Evolutionary conservation across 768 basidiomycete species (phyloP), one percentile per base, ranked within the genome.

Genomic region (Pulveroboletus sp.): DNA sequence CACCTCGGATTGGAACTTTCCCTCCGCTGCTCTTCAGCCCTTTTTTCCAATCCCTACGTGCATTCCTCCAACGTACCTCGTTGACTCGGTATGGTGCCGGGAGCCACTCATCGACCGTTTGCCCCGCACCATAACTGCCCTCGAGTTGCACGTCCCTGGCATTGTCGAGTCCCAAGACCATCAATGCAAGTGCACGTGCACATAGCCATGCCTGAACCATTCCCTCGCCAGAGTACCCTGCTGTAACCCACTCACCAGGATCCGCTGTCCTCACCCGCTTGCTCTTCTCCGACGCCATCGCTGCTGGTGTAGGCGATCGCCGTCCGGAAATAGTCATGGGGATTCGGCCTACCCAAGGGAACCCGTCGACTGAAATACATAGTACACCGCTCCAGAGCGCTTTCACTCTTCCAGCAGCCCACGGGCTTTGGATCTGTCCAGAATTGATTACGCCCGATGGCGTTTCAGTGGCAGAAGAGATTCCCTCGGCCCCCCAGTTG

Each of bases 151-250:
- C 21, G 11, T 27, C 43, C 40, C 20, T 40, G 13, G 32, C 38
- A 0, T 54, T 37, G 20, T 75, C 74, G 13, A 65, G 57, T 3
- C 70, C 76, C 5, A 82, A 64, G 5, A 89, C 68, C 84, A 85
- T 84, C 44, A 69, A 55, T 11, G 81, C 84, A 17, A 85, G 62
- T 8, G 79, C 81, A 47, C 75, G 73, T 5, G 80, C 77, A 47
- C 80, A 74, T 62, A 82, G 60, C 83, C 84, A 86, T 0, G 81
- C 84, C 53, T 85, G 78, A 4, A 78, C 78, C 85, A 87, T 86
- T 2, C 86, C 86, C 54, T 89, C 86, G 1, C 86, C 86, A 0
- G 76, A 73, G 59, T 82, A 88, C 5, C 84, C 86, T 12, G 82
- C 85, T 14, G 80, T 71, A 14, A 87, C 74, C 87, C 86, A 87